Percentiles rank a stretch among this genome's conserved stretches.
phyloP scores from a whole-genome alignment of 1,284 basidiomycete species.

The Ganoderma boninense region DNA sequence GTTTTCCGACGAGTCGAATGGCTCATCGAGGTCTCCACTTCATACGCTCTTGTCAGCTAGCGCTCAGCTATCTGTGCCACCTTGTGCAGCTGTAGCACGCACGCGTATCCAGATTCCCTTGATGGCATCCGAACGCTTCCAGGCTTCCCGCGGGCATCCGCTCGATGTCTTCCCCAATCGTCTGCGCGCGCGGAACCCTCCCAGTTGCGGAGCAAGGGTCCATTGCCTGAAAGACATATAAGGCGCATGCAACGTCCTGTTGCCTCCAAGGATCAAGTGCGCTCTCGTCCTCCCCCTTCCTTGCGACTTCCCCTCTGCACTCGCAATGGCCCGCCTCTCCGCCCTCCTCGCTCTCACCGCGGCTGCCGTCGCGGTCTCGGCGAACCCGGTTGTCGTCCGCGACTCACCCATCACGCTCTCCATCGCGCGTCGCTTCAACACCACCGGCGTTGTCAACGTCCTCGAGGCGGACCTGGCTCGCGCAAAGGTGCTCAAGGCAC shows the following conservation, averaged over 20 bases:
- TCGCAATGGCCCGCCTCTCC: constrained; percentile 31
- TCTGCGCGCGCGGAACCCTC: neutral
- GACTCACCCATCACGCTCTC: constrained; percentile 36
- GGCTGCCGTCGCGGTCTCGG: constrained; percentile 27
- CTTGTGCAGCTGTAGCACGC: too few species aligned
- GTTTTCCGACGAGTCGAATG: neutral
- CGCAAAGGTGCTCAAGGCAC: constrained; percentile 34
- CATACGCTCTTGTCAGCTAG: too few species aligned
- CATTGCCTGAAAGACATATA: neutral
- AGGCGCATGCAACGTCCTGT: neutral
- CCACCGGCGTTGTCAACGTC: constrained; percentile 30
- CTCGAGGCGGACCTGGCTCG: constrained; percentile 37
- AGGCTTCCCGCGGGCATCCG: neutral
- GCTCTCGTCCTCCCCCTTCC: constrained; percentile 12
- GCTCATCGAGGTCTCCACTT: neutral
- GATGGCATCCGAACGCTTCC: neutral
- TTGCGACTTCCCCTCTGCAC: neutral
- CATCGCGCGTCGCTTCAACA: constrained; percentile 37
- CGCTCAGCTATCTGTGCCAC: neutral
- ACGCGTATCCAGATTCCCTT: neutral
- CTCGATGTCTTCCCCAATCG: neutral
- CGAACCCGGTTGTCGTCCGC: constrained; percentile 36
- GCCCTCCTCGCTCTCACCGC: constrained; percentile 30
- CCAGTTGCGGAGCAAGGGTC: neutral
- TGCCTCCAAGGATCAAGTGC: constrained; percentile 17